These are phyloP conservation scores for Salix brachista DNA, from an alignment of 345 rosid genomes.

Conservation along the genomic window DNA sequence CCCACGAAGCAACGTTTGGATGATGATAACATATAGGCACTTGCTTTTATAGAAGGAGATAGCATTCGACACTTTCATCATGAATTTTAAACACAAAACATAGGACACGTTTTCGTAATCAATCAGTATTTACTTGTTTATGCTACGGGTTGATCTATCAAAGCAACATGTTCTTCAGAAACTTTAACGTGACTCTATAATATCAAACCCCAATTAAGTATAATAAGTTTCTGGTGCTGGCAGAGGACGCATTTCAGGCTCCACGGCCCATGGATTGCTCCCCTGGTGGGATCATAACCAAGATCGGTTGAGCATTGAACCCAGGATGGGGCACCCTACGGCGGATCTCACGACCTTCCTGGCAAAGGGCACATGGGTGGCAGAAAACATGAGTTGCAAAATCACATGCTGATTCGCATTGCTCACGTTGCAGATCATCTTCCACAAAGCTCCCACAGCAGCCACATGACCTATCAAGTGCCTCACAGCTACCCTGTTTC, in stretches of 20 bases:
- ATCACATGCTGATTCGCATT: slow-evolving; percentile 70
- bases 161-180: background rate
- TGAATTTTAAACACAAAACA: background rate
- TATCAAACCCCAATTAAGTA: background rate
- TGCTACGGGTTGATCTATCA: background rate
- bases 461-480: slow-evolving; percentile 75
- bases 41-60: no score
- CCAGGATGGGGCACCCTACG: slow-evolving; percentile 83
- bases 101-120: background rate
- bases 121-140: background rate
- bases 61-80: background rate
- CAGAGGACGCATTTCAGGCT: slow-evolving; percentile 22
- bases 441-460: slow-evolving; percentile 75
- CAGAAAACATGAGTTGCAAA: slow-evolving; percentile 72
- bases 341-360: slow-evolving; percentile 97
- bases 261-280: slow-evolving; percentile 75
- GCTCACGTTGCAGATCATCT: slow-evolving; percentile 67
- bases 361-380: slow-evolving; percentile 86
- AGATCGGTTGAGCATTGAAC: slow-evolving; percentile 60
- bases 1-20: no score
- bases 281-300: slow-evolving; percentile 68
- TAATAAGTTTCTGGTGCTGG: background rate
- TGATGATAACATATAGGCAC: no score
- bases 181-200: background rate
- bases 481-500: slow-evolving; percentile 75